Percentiles rank a stretch among this genome's conserved stretches.
These are phyloP conservation scores for Setaria italica DNA, from an alignment of 202 grass and related monocot genomes.

Conservation along the genomic window DNA sequence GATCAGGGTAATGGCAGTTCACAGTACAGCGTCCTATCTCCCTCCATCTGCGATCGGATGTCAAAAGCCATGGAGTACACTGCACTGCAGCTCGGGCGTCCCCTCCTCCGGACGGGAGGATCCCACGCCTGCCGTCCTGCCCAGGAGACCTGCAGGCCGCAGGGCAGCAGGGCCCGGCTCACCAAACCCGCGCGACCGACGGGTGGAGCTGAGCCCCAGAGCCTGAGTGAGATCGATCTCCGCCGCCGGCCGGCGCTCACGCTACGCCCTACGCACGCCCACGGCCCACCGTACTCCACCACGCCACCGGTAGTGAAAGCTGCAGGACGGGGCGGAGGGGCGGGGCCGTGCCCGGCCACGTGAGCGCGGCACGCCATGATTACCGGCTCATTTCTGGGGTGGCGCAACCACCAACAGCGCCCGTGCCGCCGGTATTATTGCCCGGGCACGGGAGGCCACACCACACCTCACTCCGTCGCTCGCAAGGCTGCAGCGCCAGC, in stretches of 20 bases:
- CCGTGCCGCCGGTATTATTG: slow-evolving; percentile 53
- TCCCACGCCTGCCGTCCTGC: slow-evolving; percentile 6
- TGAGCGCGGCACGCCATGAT: slow-evolving; percentile 45
- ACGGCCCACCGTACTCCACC: neutral
- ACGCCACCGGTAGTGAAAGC: slow-evolving; percentile 41
- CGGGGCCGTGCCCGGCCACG: slow-evolving; percentile 12
- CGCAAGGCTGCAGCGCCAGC: slow-evolving; percentile 40
- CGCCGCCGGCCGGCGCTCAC: neutral
- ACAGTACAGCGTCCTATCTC: neutral
- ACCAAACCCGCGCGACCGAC: neutral
- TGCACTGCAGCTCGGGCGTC: neutral
- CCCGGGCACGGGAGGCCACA: slow-evolving; percentile 22
- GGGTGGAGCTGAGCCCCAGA: no score
- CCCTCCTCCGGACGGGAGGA: neutral
- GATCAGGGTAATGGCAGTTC: no score
- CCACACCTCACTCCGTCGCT: neutral
- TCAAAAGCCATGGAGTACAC: slow-evolving; percentile 15
- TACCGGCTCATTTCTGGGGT: slow-evolving; percentile 41
- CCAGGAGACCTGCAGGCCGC: neutral
- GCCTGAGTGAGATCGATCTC: neutral
- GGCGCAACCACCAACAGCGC: slow-evolving; percentile 52
- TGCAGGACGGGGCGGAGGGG: neutral
- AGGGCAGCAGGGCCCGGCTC: neutral
- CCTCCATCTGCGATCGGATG: neutral
- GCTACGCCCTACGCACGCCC: neutral